Evolutionary conservation across 495 filamentous ascomycete genomes (phyloP), one percentile per base, ranked within the genome.

Genomic region (Cercophora samala): DNA sequence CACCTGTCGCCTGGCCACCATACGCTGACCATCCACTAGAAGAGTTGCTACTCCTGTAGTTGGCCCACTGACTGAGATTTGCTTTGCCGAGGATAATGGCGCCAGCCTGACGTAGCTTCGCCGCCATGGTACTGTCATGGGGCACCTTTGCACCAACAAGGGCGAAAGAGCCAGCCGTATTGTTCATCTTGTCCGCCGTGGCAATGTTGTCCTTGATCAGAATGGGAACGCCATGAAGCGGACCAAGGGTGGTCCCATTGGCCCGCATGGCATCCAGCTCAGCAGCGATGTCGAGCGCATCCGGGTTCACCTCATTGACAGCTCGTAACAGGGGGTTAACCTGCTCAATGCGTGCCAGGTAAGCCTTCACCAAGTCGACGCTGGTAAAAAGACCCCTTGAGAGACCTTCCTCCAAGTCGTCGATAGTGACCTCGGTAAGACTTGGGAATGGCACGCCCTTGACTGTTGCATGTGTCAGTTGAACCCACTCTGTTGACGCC

Each of bases 101-200:
- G 5, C 80, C 80, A 13, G 78, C 77, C 9, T 75, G 70, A 60
- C 84, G 77, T 4, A 88, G 76, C 58, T 79, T 81, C 9, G 70
- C 62, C 4, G 73, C 81, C 1, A 86, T 70, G 22, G 71, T 75
- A 1, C 80, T 72, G 60, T 87, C 84, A 6, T 52, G 32, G 52
- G 72, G 69, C 4, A 82, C 74, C 42, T 69, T 77, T 5, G 82
- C 73, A 18, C 83, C 80, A 19, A 82, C 65, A 1, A 89, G 76
- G 15, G 82, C 78, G 58, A 76, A 84, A 0, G 87, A 89, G 9
- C 87, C 87, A 18, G 85, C 64, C 0, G 73, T 72, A 0, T 56
- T 66, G 22, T 69, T 21, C 64, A 70, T 70, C 21, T 61, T 66
- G 65, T 74, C 71, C 1, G 64, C 25, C 0, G 76, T 79, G 0